Evolutionary conservation across 2,329 filamentous ascomycete species (phyloP).

Genomic region (Fusarium tuaranense): DNA sequence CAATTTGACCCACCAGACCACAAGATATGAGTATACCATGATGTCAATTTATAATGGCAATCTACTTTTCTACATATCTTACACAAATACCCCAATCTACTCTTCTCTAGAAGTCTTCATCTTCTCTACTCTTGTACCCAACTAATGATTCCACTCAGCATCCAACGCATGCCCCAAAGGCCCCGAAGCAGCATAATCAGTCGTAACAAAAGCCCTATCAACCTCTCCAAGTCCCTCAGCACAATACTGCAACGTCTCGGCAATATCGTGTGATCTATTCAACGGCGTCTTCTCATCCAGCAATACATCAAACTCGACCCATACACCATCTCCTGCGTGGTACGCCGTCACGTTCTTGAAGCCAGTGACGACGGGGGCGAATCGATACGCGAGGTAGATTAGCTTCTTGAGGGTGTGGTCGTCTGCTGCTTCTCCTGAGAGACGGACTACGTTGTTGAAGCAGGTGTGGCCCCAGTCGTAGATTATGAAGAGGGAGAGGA

Average conservation of each 20-base stretch:
- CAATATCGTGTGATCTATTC: constrained; percentile 48
- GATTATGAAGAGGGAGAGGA: constrained; percentile 75
- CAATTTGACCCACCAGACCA: neutral
- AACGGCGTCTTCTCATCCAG: constrained; percentile 48
- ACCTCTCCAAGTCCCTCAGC: constrained; percentile 48
- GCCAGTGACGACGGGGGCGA: constrained; percentile 47
- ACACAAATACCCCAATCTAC: neutral
- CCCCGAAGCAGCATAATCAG: constrained; percentile 49
- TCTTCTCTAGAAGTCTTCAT: neutral
- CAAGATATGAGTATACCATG: constrained; percentile 2
- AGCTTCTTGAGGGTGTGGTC: constrained; percentile 47
- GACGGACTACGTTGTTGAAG: constrained; percentile 46
- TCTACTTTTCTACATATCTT: neutral
- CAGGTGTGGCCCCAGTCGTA: constrained; percentile 74
- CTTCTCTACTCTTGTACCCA: neutral
- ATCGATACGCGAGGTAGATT: constrained; percentile 49
- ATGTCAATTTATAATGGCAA: constrained; percentile 8
- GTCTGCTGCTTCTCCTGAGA: constrained; percentile 49
- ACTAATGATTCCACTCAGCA: constrained; percentile 41
- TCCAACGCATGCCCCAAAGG: constrained; percentile 48
- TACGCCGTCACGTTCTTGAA: constrained; percentile 51
- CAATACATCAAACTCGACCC: constrained; percentile 50
- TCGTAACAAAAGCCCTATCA: constrained; percentile 50
- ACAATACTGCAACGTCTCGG: constrained; percentile 51
- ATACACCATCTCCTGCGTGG: constrained; percentile 49